phyloP scores from a whole-genome alignment of 1,139 yeast genomes.

The Zygosaccharomyces pseudobailii region DNA sequence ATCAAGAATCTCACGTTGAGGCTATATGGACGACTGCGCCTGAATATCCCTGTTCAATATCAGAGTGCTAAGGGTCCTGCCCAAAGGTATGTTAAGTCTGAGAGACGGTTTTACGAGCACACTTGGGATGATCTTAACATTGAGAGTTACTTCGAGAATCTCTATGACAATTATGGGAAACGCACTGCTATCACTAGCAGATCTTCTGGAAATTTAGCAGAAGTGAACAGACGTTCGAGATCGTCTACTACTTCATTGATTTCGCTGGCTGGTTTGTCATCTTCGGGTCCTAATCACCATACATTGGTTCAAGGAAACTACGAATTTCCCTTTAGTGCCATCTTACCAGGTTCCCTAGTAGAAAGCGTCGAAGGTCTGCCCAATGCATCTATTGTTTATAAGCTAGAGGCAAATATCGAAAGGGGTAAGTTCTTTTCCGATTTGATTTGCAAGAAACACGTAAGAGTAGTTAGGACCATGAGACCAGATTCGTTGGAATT shows the following conservation, averaged over 20 bases:
- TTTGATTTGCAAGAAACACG: slow-evolving; percentile 61
- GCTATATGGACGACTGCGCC: slow-evolving; percentile 57
- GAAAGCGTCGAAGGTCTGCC: slow-evolving; percentile 92
- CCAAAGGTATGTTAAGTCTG: slow-evolving; percentile 54
- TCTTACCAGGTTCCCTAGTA: slow-evolving; percentile 78
- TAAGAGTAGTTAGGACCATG: slow-evolving; percentile 82
- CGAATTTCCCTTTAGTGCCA: slow-evolving; percentile 82
- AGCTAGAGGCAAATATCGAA: slow-evolving; percentile 75
- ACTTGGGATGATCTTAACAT: slow-evolving; percentile 65
- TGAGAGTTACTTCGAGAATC: slow-evolving; percentile 30
- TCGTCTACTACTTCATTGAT: slow-evolving; percentile 30
- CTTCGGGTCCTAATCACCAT: slow-evolving; percentile 28
- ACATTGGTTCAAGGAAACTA: slow-evolving; percentile 70
- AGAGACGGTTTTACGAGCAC: slow-evolving; percentile 66
- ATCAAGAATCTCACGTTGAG: slow-evolving; percentile 60
- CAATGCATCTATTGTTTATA: slow-evolving; percentile 75
- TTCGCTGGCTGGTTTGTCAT: slow-evolving; percentile 29
- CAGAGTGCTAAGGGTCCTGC: slow-evolving; percentile 44
- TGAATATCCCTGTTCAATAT: slow-evolving; percentile 52
- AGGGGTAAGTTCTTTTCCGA: slow-evolving; percentile 71
- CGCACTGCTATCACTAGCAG: slow-evolving; percentile 18
- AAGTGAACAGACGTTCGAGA: slow-evolving; percentile 24
- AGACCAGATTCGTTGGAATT: slow-evolving; percentile 85
- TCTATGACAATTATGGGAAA: slow-evolving; percentile 29
- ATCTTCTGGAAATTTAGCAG: slow-evolving; percentile 20